These are phyloP conservation scores for Chamaenerion angustifolium DNA, from an alignment of 345 rosid genomes.

Conservation along the genomic window DNA sequence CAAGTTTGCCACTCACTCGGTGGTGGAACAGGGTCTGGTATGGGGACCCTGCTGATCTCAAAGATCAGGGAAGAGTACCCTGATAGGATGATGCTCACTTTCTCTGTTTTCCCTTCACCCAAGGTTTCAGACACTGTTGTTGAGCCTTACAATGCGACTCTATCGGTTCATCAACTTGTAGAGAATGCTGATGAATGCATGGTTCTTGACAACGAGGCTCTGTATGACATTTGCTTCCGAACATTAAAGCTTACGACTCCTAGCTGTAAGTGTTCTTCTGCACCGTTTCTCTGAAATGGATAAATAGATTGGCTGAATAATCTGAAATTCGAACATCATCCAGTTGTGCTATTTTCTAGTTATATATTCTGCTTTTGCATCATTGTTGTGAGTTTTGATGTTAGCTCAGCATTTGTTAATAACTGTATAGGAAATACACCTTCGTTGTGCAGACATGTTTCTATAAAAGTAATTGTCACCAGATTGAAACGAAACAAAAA, in stretches of 20 bases:
- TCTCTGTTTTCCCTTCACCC: constrained; percentile 27
- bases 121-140: constrained; percentile 34
- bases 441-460: too few species aligned
- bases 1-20: constrained; percentile 33
- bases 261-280: constrained; percentile 15
- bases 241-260: constrained; percentile 30
- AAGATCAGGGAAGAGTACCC: constrained; percentile 34
- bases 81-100: constrained; percentile 32
- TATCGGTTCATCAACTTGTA: constrained; percentile 28
- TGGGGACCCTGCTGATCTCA: constrained; percentile 30
- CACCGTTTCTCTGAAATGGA: background rate
- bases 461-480: too few species aligned
- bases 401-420: too few species aligned
- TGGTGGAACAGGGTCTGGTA: constrained; percentile 31
- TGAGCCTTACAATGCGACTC: constrained; percentile 32
- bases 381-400: too few species aligned
- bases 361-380: too few species aligned
- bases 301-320: too few species aligned
- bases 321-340: too few species aligned
- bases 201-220: constrained; percentile 32
- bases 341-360: too few species aligned
- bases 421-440: too few species aligned
- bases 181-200: constrained; percentile 34
- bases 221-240: constrained; percentile 30
- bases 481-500: too few species aligned